Evolutionary conservation across 768 basidiomycete genomes (phyloP).

Genomic region (Suillus occidentalis): DNA sequence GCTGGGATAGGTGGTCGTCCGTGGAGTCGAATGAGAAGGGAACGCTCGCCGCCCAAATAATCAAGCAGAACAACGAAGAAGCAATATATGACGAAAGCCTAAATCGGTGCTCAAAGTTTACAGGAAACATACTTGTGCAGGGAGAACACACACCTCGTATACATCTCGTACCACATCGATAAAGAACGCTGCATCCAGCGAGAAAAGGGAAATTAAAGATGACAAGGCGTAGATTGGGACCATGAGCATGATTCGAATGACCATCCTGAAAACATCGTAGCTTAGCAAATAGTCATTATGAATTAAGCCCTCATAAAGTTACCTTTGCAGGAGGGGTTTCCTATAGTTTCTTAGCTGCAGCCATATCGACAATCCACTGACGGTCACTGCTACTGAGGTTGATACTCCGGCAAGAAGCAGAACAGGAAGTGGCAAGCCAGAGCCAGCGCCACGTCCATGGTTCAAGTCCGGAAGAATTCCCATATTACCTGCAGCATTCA

Average conservation of each 20-base stretch:
- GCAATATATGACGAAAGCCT: slow-evolving; percentile 95
- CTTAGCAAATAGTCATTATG: neutral
- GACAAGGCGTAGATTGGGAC: slow-evolving; percentile 91
- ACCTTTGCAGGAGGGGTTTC: slow-evolving; percentile 81
- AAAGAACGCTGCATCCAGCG: slow-evolving; percentile 92
- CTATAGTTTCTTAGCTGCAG: slow-evolving; percentile 86
- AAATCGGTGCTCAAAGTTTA: neutral
- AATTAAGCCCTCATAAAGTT: neutral
- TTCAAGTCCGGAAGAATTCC: slow-evolving; percentile 17
- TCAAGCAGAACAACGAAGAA: slow-evolving; percentile 83
- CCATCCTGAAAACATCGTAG: slow-evolving; percentile 57
- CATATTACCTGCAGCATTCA: slow-evolving; percentile 9
- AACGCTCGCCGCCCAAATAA: slow-evolving; percentile 91
- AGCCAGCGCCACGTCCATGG: slow-evolving; percentile 52
- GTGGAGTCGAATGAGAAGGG: slow-evolving; percentile 87
- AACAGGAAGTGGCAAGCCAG: slow-evolving; percentile 55
- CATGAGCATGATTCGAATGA: slow-evolving; percentile 96
- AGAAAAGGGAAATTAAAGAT: slow-evolving; percentile 90
- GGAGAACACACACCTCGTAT: slow-evolving; percentile 71
- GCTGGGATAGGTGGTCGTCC: slow-evolving; percentile 87
- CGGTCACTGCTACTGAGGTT: slow-evolving; percentile 66
- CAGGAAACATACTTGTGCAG: neutral
- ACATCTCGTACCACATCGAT: slow-evolving; percentile 94
- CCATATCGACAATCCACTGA: slow-evolving; percentile 74
- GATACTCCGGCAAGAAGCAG: slow-evolving; percentile 62